Base-by-base conservation (phyloP, 441 rosid genomes). In the Isatis lusitanica region DNA sequence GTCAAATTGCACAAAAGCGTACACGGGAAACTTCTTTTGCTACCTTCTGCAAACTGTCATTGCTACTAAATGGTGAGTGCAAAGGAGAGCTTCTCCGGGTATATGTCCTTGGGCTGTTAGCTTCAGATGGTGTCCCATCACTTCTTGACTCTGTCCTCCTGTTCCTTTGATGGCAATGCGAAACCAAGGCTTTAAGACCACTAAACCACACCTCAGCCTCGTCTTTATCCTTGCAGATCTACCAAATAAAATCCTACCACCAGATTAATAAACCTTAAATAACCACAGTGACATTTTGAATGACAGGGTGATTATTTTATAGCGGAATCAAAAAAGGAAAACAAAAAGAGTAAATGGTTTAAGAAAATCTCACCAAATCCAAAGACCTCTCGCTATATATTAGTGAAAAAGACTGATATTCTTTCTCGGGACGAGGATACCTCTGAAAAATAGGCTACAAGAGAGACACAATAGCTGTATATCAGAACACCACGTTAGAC, bases 161-260 rank as follows among this genome's bases (percentile, higher is more conserved):
- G 75, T 81, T 94, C 60, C 89, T 80, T 28, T 86, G 88, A 80
- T 88, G 93, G 73, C 87, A 68, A 50, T 93, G 92, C 17, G 96
- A 87, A 76, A 94, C 81, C 67, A 94, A 83, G 74, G 99, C 88
- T 89, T 92, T 94, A 67, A 94, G 87, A 79, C 98, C 99, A 81
- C 91, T 92, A 86, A 94, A 90, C 99, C 98, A 94, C 73, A 85
- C 91, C 87, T 94, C 97, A 48, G 98, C 96, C 84, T 94, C 98
- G 81, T 91, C 96, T 85, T 94, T 94, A 79, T 94, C 97, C 79
- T 94, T 94, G 86, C 98, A 94, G 39, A 87, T 87, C 97, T 87
- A 84, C 73, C 51, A 76, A 65, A 70, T 15, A 77, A 72, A 57
- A 55, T 61, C 44, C 65, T 52, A 64, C 48, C 31, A 79, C 58